Evolutionary conservation across 1,284 basidiomycete species (phyloP).

Genomic region (Boletellus deceptivus): DNA sequence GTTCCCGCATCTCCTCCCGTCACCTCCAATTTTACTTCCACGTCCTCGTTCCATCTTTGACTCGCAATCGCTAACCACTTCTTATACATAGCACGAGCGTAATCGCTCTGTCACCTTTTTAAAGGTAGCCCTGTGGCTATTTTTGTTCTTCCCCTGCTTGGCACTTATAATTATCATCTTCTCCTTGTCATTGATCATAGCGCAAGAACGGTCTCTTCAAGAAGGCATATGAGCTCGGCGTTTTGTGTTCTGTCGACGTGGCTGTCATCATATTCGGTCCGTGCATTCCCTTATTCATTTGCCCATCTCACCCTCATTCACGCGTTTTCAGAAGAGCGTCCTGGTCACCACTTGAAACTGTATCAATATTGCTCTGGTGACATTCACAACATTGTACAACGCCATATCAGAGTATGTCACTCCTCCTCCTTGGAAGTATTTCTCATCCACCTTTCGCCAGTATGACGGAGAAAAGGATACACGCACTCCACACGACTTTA

Average conservation of each 20-base stretch:
- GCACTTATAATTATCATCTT: slow-evolving; percentile 42
- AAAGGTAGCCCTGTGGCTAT: slow-evolving; percentile 63
- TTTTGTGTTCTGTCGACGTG: slow-evolving; percentile 60
- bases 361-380: slow-evolving; percentile 63
- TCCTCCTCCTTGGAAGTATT: not conserved
- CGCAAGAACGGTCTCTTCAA: slow-evolving; percentile 89
- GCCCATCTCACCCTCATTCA: not conserved
- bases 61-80: slow-evolving; percentile 22
- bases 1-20: slow-evolving; percentile 25
- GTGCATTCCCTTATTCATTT: slow-evolving; percentile 13
- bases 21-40: slow-evolving; percentile 30
- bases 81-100: slow-evolving; percentile 73
- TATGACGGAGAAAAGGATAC: slow-evolving; percentile 54
- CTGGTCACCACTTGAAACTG: slow-evolving; percentile 56
- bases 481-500: slow-evolving; percentile 47
- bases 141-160: slow-evolving; percentile 48
- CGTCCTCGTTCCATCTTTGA: slow-evolving; percentile 31
- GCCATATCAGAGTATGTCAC: slow-evolving; percentile 44
- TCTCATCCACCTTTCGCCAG: slow-evolving; percentile 28
- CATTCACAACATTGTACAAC: slow-evolving; percentile 49
- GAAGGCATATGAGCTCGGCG: slow-evolving; percentile 86
- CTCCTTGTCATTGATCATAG: slow-evolving; percentile 39
- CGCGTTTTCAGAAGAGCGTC: slow-evolving; percentile 44
- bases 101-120: slow-evolving; percentile 90
- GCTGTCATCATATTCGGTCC: slow-evolving; percentile 61